Conservation (phyloP, 371 early-diverging fungal genomes). For the Apophysomyces ossiformis region DNA sequence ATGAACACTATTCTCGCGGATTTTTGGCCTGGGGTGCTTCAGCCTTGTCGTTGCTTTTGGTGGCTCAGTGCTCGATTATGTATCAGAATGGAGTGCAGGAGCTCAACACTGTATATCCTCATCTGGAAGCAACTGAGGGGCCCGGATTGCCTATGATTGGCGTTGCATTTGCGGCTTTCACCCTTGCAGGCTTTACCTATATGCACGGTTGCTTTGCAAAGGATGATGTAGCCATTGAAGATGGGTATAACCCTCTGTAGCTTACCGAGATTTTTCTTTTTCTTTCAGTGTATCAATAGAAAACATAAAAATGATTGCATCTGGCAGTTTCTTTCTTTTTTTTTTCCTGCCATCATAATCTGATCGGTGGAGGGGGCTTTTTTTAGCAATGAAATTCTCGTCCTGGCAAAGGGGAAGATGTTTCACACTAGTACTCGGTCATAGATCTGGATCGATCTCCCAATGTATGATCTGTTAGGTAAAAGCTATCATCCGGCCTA, state of each 20-base stretch:
- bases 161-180: constrained; percentile 36
- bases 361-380: too few species aligned
- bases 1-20: constrained; percentile 44
- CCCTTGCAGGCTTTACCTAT: constrained; percentile 30
- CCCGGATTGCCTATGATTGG: constrained; percentile 44
- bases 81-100: constrained; percentile 38
- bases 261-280: neutral
- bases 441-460: too few species aligned
- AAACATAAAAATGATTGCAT: too few species aligned
- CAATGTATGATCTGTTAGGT: too few species aligned
- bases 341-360: too few species aligned
- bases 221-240: constrained; percentile 24
- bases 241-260: constrained; percentile 42
- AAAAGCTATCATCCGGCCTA: too few species aligned
- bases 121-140: constrained; percentile 38
- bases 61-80: constrained; percentile 39
- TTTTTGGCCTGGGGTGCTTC: constrained; percentile 41
- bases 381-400: too few species aligned
- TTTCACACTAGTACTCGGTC: too few species aligned
- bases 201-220: constrained; percentile 38
- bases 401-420: too few species aligned
- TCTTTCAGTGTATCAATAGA: neutral
- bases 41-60: constrained; percentile 32
- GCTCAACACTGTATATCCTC: constrained; percentile 41
- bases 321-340: too few species aligned